Evolutionary conservation across 2,329 filamentous ascomycete species (phyloP), one percentile per base, ranked within the genome.

Genomic region (Sporothrix euskadiensis): DNA sequence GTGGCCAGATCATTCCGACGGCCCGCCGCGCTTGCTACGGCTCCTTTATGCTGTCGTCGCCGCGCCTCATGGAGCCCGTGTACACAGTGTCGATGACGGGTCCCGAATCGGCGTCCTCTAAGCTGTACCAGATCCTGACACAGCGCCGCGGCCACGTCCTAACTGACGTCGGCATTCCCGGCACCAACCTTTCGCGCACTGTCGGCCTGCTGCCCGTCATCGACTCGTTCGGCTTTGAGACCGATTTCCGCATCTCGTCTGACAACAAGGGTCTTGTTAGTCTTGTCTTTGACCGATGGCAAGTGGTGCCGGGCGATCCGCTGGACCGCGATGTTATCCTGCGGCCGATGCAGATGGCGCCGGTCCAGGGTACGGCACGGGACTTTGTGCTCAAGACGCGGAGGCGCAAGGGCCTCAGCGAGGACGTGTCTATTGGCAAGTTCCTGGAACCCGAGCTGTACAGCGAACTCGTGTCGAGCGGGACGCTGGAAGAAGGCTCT

Each of bases 341-440:
- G 73, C 87, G 92, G 69, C 93, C 94, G 5, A 85, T 99, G 76
- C 94, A 98, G 82, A 94, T 94, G 76, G 96, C 96, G 1, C 88
- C 88, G 71, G 92, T 93, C 70, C 94, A 97, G 84, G 94, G 93
- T 30, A 97, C 94, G 68, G 96, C 96, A 0, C 88, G 96, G 75
- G 96, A 99, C 82, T 98, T 99, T 82, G 94, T 98, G 71, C 88
- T 98, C 75, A 99, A 99, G 88, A 99, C 96, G 10, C 88, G 96
- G 77, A 86, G 94, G 79, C 89, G 96, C 77, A 99, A 99, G 87
- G 96, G 96, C 1, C 82, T 99, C 75, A 95, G 93, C 75, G 96
- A 98, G 85, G 96, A 98, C 81, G 94, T 98, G 56, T 95, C 92
- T 41, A 94, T 98, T 73, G 94, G 94, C 81, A 98, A 97, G 80